Evolutionary conservation across 2,329 filamentous ascomycete species (phyloP).

Genomic region (Calonectria multiphialidica): DNA sequence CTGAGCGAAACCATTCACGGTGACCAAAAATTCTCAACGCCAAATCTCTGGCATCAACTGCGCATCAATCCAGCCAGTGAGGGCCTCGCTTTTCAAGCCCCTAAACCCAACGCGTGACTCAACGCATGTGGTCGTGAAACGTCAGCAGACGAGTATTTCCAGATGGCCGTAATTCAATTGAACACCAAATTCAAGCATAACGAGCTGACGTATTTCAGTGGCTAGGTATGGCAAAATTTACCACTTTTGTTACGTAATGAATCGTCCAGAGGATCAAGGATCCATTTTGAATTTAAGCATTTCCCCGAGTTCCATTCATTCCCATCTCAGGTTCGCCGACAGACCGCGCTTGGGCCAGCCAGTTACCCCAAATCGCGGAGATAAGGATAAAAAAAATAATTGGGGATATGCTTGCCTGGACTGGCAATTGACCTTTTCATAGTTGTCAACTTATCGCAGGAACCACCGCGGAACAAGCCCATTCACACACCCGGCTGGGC

Average conservation of each 20-base stretch:
- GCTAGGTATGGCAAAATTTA: background rate
- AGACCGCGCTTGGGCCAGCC: background rate
- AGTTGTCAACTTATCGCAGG: background rate
- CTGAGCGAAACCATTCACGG: no score
- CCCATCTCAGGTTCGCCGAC: background rate
- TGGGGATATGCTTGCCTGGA: background rate
- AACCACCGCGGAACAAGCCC: background rate
- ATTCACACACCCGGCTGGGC: background rate
- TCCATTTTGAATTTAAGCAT: background rate
- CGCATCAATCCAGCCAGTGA: no score
- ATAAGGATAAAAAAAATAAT: background rate
- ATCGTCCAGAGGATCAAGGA: background rate
- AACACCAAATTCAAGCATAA: background rate
- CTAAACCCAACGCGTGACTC: no score
- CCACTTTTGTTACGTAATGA: background rate
- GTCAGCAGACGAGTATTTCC: no score
- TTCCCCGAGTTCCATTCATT: background rate
- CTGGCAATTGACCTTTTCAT: background rate
- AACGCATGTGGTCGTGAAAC: no score
- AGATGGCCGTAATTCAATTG: no score
- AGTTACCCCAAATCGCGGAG: background rate
- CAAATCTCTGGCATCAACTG: no score
- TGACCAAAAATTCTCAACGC: no score
- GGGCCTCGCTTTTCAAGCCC: no score
- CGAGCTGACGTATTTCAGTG: background rate